Conservation (phyloP, 176 grass and related monocot species). For the Zizania latifolia region DNA sequence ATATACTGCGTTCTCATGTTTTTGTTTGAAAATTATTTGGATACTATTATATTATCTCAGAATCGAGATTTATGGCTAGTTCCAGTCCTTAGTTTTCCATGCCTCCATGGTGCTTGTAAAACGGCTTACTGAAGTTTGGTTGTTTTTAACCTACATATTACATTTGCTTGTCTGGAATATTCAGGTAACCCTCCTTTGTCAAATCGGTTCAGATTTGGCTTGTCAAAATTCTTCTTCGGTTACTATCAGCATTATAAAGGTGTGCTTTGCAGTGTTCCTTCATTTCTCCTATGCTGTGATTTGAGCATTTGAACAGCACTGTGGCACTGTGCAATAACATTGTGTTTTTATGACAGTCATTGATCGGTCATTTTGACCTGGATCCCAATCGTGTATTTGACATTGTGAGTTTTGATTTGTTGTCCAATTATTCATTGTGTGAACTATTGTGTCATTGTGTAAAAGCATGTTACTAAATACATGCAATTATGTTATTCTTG, state of each 20-base stretch:
- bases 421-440: not conserved
- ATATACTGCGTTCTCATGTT: not conserved
- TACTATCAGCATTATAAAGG: slow-evolving; percentile 97
- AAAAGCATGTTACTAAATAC: slow-evolving; percentile 5
- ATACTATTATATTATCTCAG: not conserved
- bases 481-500: slow-evolving; percentile 22
- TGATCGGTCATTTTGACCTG: slow-evolving; percentile 99
- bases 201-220: slow-evolving; percentile 69
- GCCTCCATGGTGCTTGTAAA: slow-evolving; percentile 11
- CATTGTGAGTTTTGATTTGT: slow-evolving; percentile 75
- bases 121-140: slow-evolving; percentile 14
- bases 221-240: slow-evolving; percentile 53
- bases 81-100: not conserved
- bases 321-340: slow-evolving; percentile 8
- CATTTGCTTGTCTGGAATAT: slow-evolving; percentile 30
- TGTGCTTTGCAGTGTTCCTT: slow-evolving; percentile 16
- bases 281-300: slow-evolving; percentile 10
- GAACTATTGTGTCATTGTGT: not conserved
- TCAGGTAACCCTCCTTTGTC: slow-evolving; percentile 91
- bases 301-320: slow-evolving; percentile 1
- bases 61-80: not conserved
- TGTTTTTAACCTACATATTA: slow-evolving; percentile 8
- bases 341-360: slow-evolving; percentile 55
- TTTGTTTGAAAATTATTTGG: slow-evolving; percentile 17
- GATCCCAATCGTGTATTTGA: slow-evolving; percentile 98